Conservation (phyloP, 306 rosid genomes). For the Cucumis hystrix region DNA sequence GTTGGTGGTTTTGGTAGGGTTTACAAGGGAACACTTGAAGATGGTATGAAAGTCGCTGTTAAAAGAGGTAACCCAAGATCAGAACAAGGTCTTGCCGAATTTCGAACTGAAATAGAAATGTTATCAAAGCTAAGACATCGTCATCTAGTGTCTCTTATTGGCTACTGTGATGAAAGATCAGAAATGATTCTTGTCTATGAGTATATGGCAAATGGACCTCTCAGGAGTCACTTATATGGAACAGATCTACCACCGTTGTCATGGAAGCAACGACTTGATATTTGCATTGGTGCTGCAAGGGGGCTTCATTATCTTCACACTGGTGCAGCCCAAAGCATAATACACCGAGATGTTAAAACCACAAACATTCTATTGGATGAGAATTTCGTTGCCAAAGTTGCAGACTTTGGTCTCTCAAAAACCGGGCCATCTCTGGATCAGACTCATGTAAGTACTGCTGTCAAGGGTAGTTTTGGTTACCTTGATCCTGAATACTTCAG, state of each 20-base stretch:
- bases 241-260: constrained; percentile 63
- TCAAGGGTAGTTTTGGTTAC: constrained; percentile 95
- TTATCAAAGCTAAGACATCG: constrained; percentile 94
- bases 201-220: constrained; percentile 96
- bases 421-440: constrained; percentile 95
- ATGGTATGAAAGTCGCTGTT: constrained; percentile 74
- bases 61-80: constrained; percentile 93
- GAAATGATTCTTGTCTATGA: constrained; percentile 96
- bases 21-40: constrained; percentile 78
- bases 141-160: constrained; percentile 92
- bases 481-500: constrained; percentile 96
- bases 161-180: constrained; percentile 88
- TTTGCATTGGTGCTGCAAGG: constrained; percentile 92
- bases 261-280: constrained; percentile 89
- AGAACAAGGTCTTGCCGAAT: constrained; percentile 89
- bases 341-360: constrained; percentile 95
- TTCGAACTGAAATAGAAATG: constrained; percentile 94
- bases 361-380: constrained; percentile 95
- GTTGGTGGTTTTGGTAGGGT: constrained; percentile 96
- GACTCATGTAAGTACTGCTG: constrained; percentile 96
- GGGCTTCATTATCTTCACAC: constrained; percentile 99
- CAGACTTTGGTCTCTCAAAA: constrained; percentile 94
- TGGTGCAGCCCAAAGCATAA: constrained; percentile 81
- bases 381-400: constrained; percentile 86
- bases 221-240: constrained; percentile 91